Conservation (phyloP, 2,329 filamentous ascomycete species). For the Penicillium frequentans region DNA sequence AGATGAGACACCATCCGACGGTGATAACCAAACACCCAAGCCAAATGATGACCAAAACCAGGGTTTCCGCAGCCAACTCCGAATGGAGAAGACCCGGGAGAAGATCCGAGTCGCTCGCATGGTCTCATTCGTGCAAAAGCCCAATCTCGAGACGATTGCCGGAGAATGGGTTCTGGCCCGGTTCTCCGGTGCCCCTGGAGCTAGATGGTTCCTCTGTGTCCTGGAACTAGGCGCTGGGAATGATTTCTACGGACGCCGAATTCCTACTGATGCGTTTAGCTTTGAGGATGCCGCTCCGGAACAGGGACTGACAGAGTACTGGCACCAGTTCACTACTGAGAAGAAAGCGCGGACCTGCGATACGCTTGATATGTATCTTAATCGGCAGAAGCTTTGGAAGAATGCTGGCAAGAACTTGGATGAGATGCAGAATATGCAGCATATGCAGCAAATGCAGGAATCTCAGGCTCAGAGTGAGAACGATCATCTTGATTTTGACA, state of each 20-base stretch:
- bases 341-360: constrained; percentile 14
- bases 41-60: not conserved
- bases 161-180: constrained; percentile 19
- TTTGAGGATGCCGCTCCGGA: constrained; percentile 17
- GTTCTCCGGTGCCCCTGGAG: constrained; percentile 12
- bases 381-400: constrained; percentile 1
- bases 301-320: constrained; percentile 14
- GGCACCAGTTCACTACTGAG: constrained; percentile 11
- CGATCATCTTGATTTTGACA: not conserved
- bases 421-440: not conserved
- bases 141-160: constrained; percentile 12
- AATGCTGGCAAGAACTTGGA: not conserved
- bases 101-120: constrained; percentile 13
- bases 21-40: not conserved
- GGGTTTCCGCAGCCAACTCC: not conserved
- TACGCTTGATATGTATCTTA: constrained; percentile 7
- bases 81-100: not conserved
- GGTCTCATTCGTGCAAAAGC: constrained; percentile 16
- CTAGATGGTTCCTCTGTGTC: constrained; percentile 17
- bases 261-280: constrained; percentile 14
- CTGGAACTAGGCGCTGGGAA: constrained; percentile 8
- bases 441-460: not conserved
- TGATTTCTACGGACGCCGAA: constrained; percentile 13
- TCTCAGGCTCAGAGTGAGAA: not conserved
- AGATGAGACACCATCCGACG: not conserved